Evolutionary conservation across 2,329 filamentous ascomycete genomes (phyloP).

Genomic region (Colletotrichum melonis): DNA sequence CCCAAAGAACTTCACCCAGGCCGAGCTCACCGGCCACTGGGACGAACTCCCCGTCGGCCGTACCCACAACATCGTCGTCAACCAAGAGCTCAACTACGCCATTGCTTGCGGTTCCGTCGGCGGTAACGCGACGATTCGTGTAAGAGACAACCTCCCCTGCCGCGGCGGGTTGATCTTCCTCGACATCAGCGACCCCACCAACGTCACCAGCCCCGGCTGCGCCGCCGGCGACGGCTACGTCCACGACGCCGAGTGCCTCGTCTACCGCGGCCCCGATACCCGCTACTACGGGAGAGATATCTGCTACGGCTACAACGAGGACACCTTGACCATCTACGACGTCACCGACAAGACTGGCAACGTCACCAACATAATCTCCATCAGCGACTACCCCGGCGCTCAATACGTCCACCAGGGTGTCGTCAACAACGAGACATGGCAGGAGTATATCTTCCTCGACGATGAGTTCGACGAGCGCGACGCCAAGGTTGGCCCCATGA

Average conservation of each 20-base stretch:
- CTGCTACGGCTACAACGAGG: conserved; percentile 67
- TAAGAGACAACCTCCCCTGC: conserved; percentile 48
- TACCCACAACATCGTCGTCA: conserved; percentile 62
- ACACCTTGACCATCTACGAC: conserved; percentile 63
- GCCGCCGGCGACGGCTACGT: conserved; percentile 68
- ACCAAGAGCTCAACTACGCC: conserved; percentile 57
- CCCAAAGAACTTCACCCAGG: conserved; percentile 55
- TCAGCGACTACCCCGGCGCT: conserved; percentile 61
- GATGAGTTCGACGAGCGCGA: conserved; percentile 62
- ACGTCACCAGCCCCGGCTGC: conserved; percentile 65
- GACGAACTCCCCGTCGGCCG: conserved; percentile 50
- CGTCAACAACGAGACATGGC: conserved; percentile 56
- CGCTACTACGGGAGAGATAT: conserved; percentile 59
- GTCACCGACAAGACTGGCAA: conserved; percentile 59
- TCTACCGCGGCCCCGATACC: conserved; percentile 62
- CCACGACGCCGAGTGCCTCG: conserved; percentile 70
- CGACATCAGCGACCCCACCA: conserved; percentile 64
- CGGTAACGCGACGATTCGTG: conserved; percentile 42
- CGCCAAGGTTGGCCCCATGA: conserved; percentile 49
- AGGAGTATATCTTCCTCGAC: conserved; percentile 56
- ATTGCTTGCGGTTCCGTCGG: conserved; percentile 54
- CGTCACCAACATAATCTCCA: conserved; percentile 58
- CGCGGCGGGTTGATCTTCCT: conserved; percentile 68
- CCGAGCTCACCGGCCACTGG: conserved; percentile 55
- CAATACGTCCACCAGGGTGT: conserved; percentile 68